Evolutionary conservation across 768 basidiomycete species (phyloP).

Genomic region (Mrakia frigida): DNA sequence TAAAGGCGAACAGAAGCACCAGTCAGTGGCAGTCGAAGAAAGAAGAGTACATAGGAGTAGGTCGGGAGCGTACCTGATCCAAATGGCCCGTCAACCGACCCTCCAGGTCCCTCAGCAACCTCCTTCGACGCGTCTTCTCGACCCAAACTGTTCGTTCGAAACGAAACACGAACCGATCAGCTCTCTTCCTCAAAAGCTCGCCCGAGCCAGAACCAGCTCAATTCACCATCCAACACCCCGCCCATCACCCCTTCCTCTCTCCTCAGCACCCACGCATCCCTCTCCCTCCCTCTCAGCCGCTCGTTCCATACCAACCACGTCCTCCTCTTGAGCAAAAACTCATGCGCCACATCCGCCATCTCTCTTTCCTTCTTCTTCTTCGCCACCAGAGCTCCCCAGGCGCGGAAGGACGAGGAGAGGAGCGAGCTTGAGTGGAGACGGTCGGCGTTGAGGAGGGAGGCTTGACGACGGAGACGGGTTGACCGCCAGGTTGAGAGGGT

Average conservation of each 20-base stretch:
- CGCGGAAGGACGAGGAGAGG: constrained; percentile 48
- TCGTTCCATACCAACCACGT: constrained; percentile 52
- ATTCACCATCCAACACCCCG: constrained; percentile 46
- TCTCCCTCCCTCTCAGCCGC: constrained; percentile 48
- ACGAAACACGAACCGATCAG: neutral
- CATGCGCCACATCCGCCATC: constrained; percentile 55
- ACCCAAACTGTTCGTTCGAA: constrained; percentile 1
- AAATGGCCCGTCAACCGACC: neutral
- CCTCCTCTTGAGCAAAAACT: constrained; percentile 48
- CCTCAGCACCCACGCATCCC: constrained; percentile 45
- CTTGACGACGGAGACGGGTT: neutral
- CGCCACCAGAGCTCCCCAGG: constrained; percentile 51
- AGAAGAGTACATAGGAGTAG: neutral
- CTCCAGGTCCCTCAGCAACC: neutral
- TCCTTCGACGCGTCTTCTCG: neutral
- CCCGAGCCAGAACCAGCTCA: neutral
- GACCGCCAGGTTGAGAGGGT: neutral
- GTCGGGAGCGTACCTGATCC: neutral
- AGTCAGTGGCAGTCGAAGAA: neutral
- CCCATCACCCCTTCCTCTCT: constrained; percentile 45
- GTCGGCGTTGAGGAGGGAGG: constrained; percentile 47
- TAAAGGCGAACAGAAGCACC: neutral
- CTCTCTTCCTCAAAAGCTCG: too few species aligned
- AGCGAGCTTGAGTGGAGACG: constrained; percentile 51
- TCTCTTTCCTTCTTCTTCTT: constrained; percentile 53